A percentile compares a stretch with the other conserved stretches of the same genome.
phyloP scores from a whole-genome alignment of 148 eudicot species.

The Agrostemma githago region DNA sequence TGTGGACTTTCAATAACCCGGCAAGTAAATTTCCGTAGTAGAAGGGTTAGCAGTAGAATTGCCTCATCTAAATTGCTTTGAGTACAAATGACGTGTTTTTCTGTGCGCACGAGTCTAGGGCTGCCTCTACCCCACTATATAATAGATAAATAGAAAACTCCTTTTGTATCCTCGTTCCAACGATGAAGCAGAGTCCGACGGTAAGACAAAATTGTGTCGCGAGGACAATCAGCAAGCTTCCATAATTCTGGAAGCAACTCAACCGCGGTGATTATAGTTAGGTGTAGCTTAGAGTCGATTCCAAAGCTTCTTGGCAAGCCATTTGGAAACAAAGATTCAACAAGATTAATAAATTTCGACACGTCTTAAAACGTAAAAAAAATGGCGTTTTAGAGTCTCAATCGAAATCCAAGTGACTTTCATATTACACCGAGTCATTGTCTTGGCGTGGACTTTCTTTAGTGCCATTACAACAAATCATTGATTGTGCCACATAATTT shows the following conservation, averaged over 20 bases:
- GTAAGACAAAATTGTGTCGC: conserved; percentile 63
- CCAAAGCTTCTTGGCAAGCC: conserved; percentile 79
- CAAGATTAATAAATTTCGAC: conserved; percentile 80
- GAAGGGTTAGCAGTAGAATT: conserved; percentile 63
- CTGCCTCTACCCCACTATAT: conserved; percentile 69
- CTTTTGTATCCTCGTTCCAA: conserved; percentile 82
- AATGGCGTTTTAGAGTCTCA: too few relatives aligned
- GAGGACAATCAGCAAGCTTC: conserved; percentile 62
- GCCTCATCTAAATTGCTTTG: conserved; percentile 84
- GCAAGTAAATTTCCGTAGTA: conserved; percentile 47
- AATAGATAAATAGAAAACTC: conserved; percentile 86
- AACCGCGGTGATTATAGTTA: conserved; percentile 59
- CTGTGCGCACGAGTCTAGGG: conserved; percentile 53
- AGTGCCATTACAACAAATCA: too few relatives aligned
- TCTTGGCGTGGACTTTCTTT: too few relatives aligned
- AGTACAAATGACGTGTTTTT: conserved; percentile 59
- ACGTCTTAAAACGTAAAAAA: too few relatives aligned
- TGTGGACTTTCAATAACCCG: conserved; percentile 55
- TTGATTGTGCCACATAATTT: too few relatives aligned
- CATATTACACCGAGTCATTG: too few relatives aligned
- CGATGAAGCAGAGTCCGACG: conserved; percentile 64
- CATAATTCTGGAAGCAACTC: conserved; percentile 88
- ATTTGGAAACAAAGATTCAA: conserved; percentile 84
- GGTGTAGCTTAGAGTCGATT: conserved; percentile 82
- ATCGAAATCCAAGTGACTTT: too few relatives aligned